These are phyloP conservation scores for Chlorella sp. DNA, from an alignment of 139 green algal species.

Conservation along the genomic window DNA sequence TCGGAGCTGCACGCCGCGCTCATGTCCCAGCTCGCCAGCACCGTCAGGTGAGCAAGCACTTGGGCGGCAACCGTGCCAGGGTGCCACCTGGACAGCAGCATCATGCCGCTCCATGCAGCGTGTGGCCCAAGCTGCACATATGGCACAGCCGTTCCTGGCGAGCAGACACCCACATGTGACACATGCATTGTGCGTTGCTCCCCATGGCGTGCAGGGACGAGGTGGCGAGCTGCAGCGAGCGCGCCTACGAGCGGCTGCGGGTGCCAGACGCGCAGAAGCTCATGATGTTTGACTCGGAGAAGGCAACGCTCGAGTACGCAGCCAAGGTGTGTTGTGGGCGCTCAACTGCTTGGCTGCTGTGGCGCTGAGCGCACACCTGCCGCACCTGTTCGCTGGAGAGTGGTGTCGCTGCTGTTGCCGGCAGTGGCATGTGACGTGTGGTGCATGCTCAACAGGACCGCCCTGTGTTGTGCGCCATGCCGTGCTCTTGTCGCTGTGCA, in stretches of 20 bases:
- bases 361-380: too few relatives aligned
- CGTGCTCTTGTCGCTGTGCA: conserved; percentile 22
- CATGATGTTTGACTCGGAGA: conserved; percentile 62
- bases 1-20: conserved; percentile 16
- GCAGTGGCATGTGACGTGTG: not conserved
- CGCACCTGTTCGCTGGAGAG: not conserved
- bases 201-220: conserved; percentile 74
- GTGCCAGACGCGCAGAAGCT: conserved; percentile 70
- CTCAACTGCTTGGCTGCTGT: not conserved
- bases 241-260: conserved; percentile 70
- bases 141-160: not conserved
- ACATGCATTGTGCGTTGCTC: too few relatives aligned
- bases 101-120: not conserved
- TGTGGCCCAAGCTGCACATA: too few relatives aligned
- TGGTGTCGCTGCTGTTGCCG: not conserved
- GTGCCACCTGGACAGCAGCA: not conserved
- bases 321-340: conserved; percentile 20
- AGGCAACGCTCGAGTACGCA: conserved; percentile 59
- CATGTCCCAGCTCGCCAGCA: conserved; percentile 68
- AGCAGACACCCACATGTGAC: too few relatives aligned
- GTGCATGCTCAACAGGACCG: not conserved
- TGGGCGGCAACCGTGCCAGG: not conserved
- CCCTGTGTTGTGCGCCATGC: not conserved
- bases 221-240: conserved; percentile 86
- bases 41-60: conserved; percentile 52